phyloP scores from a whole-genome alignment of 306 rosid species.

The Ormosia emarginata region DNA sequence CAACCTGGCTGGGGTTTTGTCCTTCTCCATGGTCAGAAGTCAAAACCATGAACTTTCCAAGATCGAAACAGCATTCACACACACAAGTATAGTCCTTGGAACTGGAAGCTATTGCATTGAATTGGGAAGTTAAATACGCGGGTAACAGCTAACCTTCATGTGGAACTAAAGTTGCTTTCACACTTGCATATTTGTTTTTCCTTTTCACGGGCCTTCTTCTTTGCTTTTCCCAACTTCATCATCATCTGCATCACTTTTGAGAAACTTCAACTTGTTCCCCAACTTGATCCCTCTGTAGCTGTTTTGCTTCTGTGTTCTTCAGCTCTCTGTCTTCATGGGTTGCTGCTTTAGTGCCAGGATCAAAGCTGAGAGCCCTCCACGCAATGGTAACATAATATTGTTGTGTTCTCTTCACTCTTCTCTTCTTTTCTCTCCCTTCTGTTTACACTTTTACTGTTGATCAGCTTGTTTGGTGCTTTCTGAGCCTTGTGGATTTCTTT shows the following conservation, averaged over 20 bases:
- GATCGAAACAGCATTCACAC: conserved; percentile 22
- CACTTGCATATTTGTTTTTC: conserved; percentile 26
- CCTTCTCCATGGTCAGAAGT: conserved; percentile 24
- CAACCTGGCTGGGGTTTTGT: conserved; percentile 44
- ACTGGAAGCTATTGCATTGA: background rate
- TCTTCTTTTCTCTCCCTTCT: background rate
- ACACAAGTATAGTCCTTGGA: background rate
- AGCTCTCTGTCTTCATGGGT: conserved; percentile 59
- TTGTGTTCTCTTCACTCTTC: background rate
- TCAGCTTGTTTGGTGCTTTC: background rate
- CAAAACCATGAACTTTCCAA: conserved; percentile 35
- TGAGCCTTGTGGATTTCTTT: background rate
- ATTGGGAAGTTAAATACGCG: conserved; percentile 20
- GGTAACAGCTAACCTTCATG: conserved; percentile 53
- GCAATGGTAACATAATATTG: conserved; percentile 46
- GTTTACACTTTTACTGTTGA: background rate
- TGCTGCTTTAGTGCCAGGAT: conserved; percentile 76
- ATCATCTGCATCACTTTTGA: background rate
- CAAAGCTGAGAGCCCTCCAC: conserved; percentile 92
- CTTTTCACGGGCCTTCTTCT: conserved; percentile 2
- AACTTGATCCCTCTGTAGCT: background rate
- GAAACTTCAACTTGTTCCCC: conserved; percentile 24
- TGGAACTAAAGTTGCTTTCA: conserved; percentile 54
- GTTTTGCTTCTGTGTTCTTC: conserved; percentile 8
- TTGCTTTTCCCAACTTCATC: background rate